Conservation (phyloP, 1,284 basidiomycete species). For the Trichosporon ovoides region DNA sequence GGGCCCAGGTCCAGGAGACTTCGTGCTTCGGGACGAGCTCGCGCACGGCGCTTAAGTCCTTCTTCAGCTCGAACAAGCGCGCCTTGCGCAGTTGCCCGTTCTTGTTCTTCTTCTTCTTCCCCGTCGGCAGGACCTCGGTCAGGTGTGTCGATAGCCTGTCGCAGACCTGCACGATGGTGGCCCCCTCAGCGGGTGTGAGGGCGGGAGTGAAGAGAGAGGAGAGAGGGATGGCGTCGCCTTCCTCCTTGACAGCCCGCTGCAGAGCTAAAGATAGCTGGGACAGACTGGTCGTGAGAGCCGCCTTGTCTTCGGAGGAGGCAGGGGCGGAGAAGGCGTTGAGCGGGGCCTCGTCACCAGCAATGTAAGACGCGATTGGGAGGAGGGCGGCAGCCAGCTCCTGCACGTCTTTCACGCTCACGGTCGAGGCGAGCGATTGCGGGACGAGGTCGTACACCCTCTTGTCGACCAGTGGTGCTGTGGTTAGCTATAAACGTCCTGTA, state of each 20-base stretch:
- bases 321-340: neutral
- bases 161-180: neutral
- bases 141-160: constrained; percentile 5
- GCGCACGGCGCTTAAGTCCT: neutral
- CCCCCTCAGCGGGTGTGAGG: neutral
- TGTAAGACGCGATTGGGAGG: constrained; percentile 6
- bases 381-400: constrained; percentile 8
- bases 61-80: neutral
- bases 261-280: neutral
- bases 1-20: neutral
- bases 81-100: constrained; percentile 1
- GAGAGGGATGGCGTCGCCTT: neutral
- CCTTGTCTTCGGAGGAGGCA: neutral
- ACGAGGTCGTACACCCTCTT: constrained; percentile 8
- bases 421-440: neutral
- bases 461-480: constrained; percentile 10
- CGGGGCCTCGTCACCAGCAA: constrained; percentile 2
- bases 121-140: neutral
- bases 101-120: constrained; percentile 6
- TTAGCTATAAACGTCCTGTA: neutral
- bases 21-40: neutral
- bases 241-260: neutral
- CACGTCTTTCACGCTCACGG: neutral
- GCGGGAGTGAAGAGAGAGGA: neutral
- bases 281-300: constrained; percentile 3